phyloP scores from a whole-genome alignment of 164 flowering plant genomes.

The Sedum album region DNA sequence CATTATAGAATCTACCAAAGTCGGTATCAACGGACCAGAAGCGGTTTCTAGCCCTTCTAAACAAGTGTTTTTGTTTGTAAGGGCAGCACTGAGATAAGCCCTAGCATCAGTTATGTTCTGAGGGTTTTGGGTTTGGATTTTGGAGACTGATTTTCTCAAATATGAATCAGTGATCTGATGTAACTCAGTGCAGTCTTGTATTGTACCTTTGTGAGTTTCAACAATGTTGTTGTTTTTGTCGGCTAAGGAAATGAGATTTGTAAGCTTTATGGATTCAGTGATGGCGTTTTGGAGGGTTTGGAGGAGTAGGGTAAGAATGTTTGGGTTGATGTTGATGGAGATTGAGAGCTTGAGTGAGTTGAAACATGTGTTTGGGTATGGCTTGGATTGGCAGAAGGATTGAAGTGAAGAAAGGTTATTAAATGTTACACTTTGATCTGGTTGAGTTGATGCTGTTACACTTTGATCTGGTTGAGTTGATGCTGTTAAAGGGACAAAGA shows the following conservation, averaged over 20 bases:
- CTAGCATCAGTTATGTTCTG: constrained; percentile 38
- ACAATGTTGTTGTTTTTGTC: constrained; percentile 20
- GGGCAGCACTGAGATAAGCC: constrained; percentile 71
- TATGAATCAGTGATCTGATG: constrained; percentile 59
- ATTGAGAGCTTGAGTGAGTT: constrained; percentile 61
- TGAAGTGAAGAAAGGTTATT: constrained; percentile 10
- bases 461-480: not conserved
- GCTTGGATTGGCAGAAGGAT: constrained; percentile 61
- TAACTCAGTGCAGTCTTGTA: constrained; percentile 78
- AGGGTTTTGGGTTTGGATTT: constrained; percentile 19
- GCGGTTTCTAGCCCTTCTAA: constrained; percentile 72
- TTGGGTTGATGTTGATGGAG: constrained; percentile 50
- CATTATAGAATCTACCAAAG: constrained; percentile 25
- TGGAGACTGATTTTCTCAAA: constrained; percentile 39
- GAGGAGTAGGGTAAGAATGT: constrained; percentile 38
- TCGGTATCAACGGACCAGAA: constrained; percentile 46
- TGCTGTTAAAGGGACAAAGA: too few relatives aligned
- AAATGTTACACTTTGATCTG: not conserved
- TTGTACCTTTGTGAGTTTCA: constrained; percentile 57
- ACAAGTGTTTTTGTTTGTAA: constrained; percentile 85
- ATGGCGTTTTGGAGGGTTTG: constrained; percentile 57
- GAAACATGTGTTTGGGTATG: constrained; percentile 65
- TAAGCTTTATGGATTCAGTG: constrained; percentile 42
- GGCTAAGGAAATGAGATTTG: constrained; percentile 23
- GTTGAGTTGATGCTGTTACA: too few relatives aligned